Conservation (phyloP, 2,329 filamentous ascomycete genomes). For the Ophiostoma australiae region DNA sequence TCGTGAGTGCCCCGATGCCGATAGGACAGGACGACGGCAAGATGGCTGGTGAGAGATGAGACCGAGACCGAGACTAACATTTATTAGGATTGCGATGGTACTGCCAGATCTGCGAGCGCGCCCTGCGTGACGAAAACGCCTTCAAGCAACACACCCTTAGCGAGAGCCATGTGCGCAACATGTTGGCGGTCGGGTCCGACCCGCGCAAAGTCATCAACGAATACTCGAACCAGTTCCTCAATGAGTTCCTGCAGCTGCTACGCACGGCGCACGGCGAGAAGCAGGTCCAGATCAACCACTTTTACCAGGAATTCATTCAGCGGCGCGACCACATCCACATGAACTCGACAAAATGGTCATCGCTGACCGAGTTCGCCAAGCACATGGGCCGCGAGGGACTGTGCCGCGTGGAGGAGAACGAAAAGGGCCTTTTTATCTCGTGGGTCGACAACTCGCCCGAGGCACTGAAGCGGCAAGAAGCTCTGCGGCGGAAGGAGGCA, state of each 20-base stretch:
- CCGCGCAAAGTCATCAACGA: slow-evolving; percentile 77
- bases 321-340: slow-evolving; percentile 80
- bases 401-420: slow-evolving; percentile 82
- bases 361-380: slow-evolving; percentile 85
- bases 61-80: slow-evolving; percentile 30
- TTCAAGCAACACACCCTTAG: slow-evolving; percentile 85
- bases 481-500: slow-evolving; percentile 74
- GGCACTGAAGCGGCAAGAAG: slow-evolving; percentile 72
- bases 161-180: slow-evolving; percentile 84
- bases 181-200: slow-evolving; percentile 82
- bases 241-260: slow-evolving; percentile 72
- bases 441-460: slow-evolving; percentile 94
- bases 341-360: slow-evolving; percentile 87
- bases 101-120: slow-evolving; percentile 74
- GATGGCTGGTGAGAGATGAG: background rate
- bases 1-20: slow-evolving; percentile 24
- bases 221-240: slow-evolving; percentile 73
- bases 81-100: slow-evolving; percentile 79
- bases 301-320: slow-evolving; percentile 90
- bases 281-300: slow-evolving; percentile 79
- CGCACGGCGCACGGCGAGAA: slow-evolving; percentile 88
- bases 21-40: background rate
- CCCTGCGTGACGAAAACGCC: slow-evolving; percentile 75
- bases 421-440: slow-evolving; percentile 76
- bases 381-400: slow-evolving; percentile 79